Evolutionary conservation across 2,329 filamentous ascomycete species (phyloP), one percentile per base, ranked within the genome.

Genomic region (Myriosclerotinia scirpicola): DNA sequence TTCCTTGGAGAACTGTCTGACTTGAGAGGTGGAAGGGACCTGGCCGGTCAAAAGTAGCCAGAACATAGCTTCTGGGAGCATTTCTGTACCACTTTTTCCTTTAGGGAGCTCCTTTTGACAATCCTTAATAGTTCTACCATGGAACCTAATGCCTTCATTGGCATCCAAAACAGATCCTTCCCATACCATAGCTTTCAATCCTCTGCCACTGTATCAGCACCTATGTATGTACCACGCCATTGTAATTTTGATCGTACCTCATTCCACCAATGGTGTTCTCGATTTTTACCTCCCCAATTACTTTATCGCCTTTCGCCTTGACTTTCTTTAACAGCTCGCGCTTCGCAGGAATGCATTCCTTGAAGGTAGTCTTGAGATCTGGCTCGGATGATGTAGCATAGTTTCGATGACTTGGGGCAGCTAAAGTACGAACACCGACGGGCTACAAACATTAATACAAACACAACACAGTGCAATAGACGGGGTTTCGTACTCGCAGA

Each of bases 51-150:
- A 84, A 61, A 99, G 87, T 53, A 98, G 87, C 95, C 95, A 99
- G 85, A 99, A 99, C 95, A 99, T 99, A 79, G 94, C 89, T 81
- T 99, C 95, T 58, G 95, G 95, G 15, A 98, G 86, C 95, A 98
- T 99, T 81, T 98, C 94, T 7, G 92, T 96, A 75, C 94, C 92
- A 3, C 90, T 87, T 68, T 86, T 92, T 73, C 94, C 95, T 84
- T 97, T 98, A 77, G 95, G 93, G 20, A 98, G 87, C 79, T 93
- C 90, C 73, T 89, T 87, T 78, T 98, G 95, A 83, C 95, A 99
- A 77, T 99, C 94, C 81, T 96, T 96, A 84, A 99, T 99, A 71
- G 93, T 97, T 76, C 90, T 90, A 77, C 95, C 95, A 79, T 98
- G 95, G 85, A 99, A 99, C 71, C 94, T 91, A 77, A 99, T 99